phyloP scores from a whole-genome alignment of 23 red algal species.

The Chondrus crispus region DNA sequence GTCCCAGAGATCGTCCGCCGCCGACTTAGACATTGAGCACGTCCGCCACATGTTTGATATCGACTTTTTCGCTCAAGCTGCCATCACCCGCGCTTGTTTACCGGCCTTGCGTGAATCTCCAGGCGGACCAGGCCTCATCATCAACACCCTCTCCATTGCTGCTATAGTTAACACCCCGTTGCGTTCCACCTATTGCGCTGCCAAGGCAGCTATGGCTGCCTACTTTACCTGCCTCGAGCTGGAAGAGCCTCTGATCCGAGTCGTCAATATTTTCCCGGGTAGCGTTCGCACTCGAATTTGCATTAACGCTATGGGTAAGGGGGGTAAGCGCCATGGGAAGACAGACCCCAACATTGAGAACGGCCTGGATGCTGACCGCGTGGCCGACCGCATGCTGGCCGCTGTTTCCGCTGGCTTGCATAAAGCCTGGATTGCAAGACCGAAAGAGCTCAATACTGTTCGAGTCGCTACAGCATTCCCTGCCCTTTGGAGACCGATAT shows the following conservation, averaged over 20 bases:
- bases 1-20: constrained; percentile 3
- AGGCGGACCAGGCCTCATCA: constrained; percentile 15
- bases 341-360: constrained; percentile 33
- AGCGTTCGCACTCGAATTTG: constrained; percentile 41
- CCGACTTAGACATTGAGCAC: neutral
- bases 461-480: constrained; percentile 23
- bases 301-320: constrained; percentile 21
- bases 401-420: neutral
- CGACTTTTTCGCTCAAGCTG: constrained; percentile 44
- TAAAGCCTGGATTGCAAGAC: constrained; percentile 24
- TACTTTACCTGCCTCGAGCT: constrained; percentile 22
- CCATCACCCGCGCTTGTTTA: constrained; percentile 47
- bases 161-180: constrained; percentile 22
- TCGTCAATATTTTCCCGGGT: constrained; percentile 60
- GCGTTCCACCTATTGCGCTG: constrained; percentile 42
- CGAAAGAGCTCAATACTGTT: constrained; percentile 44
- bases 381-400: constrained; percentile 67
- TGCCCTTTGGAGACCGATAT: constrained; percentile 13
- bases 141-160: constrained; percentile 61
- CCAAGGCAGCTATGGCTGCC: constrained; percentile 48
- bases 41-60: constrained; percentile 19
- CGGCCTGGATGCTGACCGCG: constrained; percentile 47
- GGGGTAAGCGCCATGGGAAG: constrained; percentile 43
- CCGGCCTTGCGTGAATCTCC: constrained; percentile 18
- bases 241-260: constrained; percentile 36